Base-by-base conservation (phyloP, 2,329 filamentous ascomycete genomes). In the Pyricularia pennisetigena region DNA sequence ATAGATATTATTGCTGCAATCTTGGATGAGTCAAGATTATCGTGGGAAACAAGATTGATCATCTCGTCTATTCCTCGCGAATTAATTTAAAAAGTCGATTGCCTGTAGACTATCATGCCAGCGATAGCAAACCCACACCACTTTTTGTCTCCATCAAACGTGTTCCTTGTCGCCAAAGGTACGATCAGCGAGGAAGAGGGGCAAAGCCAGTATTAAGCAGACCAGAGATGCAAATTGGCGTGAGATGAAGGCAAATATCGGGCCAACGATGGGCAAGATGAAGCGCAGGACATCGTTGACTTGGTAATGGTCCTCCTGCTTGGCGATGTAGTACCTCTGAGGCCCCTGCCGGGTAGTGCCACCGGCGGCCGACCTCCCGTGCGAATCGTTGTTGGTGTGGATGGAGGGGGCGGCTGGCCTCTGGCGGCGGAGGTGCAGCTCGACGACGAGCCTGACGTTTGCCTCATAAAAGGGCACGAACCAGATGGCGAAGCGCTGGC, bases 221-320 rank as follows among this genome's bases (percentile, higher is more conserved):
- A 91, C 74, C 3, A 85, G 70, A 0, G 90, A 90, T 3, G 87
- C 87, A 67, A 87, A 81, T 1, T 93, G 76, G 70, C 76, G 72
- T 67, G 71, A 71, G 16, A 69, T 49, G 5, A 3, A 88, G 41
- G 64, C 86, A 1, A 89, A 35, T 28, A 85, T 74, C 8, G 81
- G 78, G 0, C 86, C 87, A 0, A 89, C 78, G 0, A 85, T 83
- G 24, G 90, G 87, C 20, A 85, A 73, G 23, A 94, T 72, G 74
- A 96, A 95, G 72, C 89, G 89, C 70, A 94, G 80, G 70, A 89
- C 89, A 72, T 97, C 90, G 65, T 88, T 89, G 0, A 87, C 82
- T 73, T 94, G 91, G 74, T 97, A 97, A 8, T 94, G 79, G 75
- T 97, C 93, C 71, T 96, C 88, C 75, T 97, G 93, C 23, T 82